A percentile compares a stretch with the other conserved stretches of the same genome.
Evolutionary conservation across 495 filamentous ascomycete species (phyloP).

Genomic region (Neurospora terricola): DNA sequence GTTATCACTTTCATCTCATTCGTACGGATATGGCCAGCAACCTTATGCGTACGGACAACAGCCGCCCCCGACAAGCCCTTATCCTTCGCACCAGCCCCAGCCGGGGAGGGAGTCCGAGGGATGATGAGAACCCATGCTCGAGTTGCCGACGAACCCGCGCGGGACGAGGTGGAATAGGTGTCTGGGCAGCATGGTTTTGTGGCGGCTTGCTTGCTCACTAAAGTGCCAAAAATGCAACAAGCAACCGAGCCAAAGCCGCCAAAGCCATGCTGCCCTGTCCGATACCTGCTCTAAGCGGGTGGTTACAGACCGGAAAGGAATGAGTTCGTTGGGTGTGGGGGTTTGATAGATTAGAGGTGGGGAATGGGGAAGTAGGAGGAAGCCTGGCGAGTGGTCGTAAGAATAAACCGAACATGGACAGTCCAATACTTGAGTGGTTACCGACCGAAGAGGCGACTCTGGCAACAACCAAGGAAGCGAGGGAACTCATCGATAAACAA

Average conservation of each 20-base stretch:
- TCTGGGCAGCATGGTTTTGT: constrained; percentile 28
- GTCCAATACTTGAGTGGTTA: background rate
- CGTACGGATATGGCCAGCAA: constrained; percentile 18
- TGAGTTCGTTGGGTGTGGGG: constrained; percentile 38
- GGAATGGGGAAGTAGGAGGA: background rate
- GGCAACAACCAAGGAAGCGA: constrained; percentile 40
- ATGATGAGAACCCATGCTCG: background rate
- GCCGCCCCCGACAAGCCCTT: constrained; percentile 10
- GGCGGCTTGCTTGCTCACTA: constrained; percentile 42
- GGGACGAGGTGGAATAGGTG: background rate
- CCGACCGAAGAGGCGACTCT: constrained; percentile 11
- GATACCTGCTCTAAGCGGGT: constrained; percentile 2
- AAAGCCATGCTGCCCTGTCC: background rate
- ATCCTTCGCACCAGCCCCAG: constrained; percentile 11
- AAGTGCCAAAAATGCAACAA: constrained; percentile 47
- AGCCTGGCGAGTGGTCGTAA: constrained; percentile 16
- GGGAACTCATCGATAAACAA: constrained; percentile 48
- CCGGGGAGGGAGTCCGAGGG: background rate
- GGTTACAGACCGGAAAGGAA: constrained; percentile 10
- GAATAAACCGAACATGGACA: constrained; percentile 14
- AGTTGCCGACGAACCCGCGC: background rate
- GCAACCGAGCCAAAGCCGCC: background rate
- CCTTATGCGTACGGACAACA: constrained; percentile 16
- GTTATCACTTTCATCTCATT: constrained; percentile 16
- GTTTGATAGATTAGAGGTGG: background rate